Evolutionary conservation across 768 basidiomycete species (phyloP).

Genomic region (Suillus placidus): DNA sequence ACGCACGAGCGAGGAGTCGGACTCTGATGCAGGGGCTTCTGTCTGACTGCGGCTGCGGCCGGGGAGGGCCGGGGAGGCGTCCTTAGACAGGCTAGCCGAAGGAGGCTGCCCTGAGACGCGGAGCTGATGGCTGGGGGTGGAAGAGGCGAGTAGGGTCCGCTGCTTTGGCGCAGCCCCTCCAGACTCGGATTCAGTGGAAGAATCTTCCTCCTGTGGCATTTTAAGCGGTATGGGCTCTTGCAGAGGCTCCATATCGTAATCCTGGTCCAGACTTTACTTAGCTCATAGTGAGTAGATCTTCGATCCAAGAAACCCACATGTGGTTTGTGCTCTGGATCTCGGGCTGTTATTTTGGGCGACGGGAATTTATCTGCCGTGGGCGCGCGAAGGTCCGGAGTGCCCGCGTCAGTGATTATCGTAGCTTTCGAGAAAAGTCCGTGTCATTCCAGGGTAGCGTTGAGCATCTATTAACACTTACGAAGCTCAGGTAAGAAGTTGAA

Average conservation of each 20-base stretch:
- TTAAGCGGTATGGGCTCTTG: slow-evolving; percentile 17
- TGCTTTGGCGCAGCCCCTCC: slow-evolving; percentile 15
- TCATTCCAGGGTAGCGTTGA: slow-evolving; percentile 8
- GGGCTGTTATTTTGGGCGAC: slow-evolving; percentile 17
- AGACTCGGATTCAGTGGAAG: slow-evolving; percentile 33
- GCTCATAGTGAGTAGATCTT: slow-evolving; percentile 5
- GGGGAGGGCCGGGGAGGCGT: slow-evolving; percentile 9
- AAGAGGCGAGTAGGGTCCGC: slow-evolving; percentile 14
- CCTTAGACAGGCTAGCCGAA: slow-evolving; percentile 24
- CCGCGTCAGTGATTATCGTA: slow-evolving; percentile 47
- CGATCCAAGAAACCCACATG: slow-evolving; percentile 23
- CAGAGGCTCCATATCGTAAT: slow-evolving; percentile 12
- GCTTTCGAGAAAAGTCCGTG: slow-evolving; percentile 42
- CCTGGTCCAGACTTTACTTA: slow-evolving; percentile 5
- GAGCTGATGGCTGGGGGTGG: slow-evolving; percentile 24
- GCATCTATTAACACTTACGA: slow-evolving; percentile 49
- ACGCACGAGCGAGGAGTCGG: slow-evolving; percentile 54
- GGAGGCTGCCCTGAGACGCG: slow-evolving; percentile 8
- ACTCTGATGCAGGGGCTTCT: slow-evolving; percentile 38
- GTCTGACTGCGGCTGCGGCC: slow-evolving; percentile 27
- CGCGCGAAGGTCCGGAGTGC: slow-evolving; percentile 46
- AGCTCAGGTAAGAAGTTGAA: slow-evolving; percentile 67
- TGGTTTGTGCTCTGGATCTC: slow-evolving; percentile 5
- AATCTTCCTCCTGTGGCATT: slow-evolving; percentile 22
- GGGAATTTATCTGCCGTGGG: slow-evolving; percentile 14